Evolutionary conservation across 2,329 filamentous ascomycete genomes (phyloP).

Genomic region (Cercospora canescens): DNA sequence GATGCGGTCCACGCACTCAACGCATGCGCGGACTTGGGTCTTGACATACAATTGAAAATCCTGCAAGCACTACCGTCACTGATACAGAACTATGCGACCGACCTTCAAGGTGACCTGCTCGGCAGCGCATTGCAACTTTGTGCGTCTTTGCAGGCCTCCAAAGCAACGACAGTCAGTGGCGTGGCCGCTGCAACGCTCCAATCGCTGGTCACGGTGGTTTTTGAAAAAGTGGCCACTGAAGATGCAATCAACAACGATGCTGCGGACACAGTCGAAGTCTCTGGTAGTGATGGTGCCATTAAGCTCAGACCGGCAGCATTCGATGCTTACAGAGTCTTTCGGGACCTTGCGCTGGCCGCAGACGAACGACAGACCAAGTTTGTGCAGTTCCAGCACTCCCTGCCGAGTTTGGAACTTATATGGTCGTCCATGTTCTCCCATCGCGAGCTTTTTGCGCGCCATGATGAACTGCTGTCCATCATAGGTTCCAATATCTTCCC

Average conservation of each 20-base stretch:
- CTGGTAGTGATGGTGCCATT: constrained; percentile 63
- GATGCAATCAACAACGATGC: constrained; percentile 65
- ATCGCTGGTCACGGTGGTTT: constrained; percentile 87
- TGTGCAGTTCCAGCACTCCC: constrained; percentile 69
- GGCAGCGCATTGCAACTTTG: constrained; percentile 86
- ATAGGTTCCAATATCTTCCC: constrained; percentile 79
- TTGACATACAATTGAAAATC: constrained; percentile 95
- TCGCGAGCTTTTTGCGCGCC: constrained; percentile 72
- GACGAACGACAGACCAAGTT: constrained; percentile 83
- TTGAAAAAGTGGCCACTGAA: constrained; percentile 84
- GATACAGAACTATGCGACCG: constrained; percentile 82
- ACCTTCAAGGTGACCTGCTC: constrained; percentile 78
- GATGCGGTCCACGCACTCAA: constrained; percentile 87
- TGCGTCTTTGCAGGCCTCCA: constrained; percentile 85
- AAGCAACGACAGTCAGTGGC: constrained; percentile 90
- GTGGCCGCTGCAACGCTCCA: constrained; percentile 96
- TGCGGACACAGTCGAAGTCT: constrained; percentile 63
- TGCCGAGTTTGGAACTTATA: constrained; percentile 85
- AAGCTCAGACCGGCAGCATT: constrained; percentile 73
- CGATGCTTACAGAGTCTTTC: constrained; percentile 85
- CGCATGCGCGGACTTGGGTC: constrained; percentile 69
- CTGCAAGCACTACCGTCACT: constrained; percentile 87
- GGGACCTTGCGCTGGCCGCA: constrained; percentile 84
- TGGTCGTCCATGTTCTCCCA: constrained; percentile 88
- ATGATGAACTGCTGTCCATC: constrained; percentile 78